A percentile compares a stretch with the other conserved stretches of the same genome.
Evolutionary conservation across 2,329 filamentous ascomycete genomes (phyloP).

Genomic region (Sporothrix phasma): DNA sequence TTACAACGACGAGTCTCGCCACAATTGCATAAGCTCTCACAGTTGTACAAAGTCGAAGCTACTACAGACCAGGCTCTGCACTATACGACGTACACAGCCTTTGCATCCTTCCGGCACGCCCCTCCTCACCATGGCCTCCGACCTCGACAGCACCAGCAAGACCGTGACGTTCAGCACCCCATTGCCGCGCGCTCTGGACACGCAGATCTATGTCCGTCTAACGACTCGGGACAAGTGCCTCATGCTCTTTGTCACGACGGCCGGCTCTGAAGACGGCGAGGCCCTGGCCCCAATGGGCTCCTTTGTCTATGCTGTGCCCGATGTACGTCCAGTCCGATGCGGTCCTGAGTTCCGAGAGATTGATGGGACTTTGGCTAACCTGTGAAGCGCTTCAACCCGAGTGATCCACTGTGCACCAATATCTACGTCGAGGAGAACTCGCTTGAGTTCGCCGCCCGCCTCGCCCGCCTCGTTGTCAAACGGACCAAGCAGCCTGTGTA

Average conservation of each 20-base stretch:
- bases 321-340: conserved; percentile 47
- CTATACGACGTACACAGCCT: not conserved
- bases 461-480: conserved; percentile 75
- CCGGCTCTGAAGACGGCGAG: conserved; percentile 31
- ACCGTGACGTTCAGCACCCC: conserved; percentile 46
- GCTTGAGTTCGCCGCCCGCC: conserved; percentile 74
- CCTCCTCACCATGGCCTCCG: not conserved
- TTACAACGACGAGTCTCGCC: not conserved
- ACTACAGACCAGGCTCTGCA: not conserved
- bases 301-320: conserved; percentile 87
- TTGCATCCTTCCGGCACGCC: not conserved
- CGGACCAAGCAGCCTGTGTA: conserved; percentile 69
- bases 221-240: conserved; percentile 48
- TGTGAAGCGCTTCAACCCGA: conserved; percentile 40
- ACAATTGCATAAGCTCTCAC: not conserved
- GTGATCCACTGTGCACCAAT: conserved; percentile 63
- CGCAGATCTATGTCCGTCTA: conserved; percentile 50
- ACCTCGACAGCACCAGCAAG: conserved; percentile 3
- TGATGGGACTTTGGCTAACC: not conserved
- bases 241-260: conserved; percentile 52
- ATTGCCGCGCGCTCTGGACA: conserved; percentile 50
- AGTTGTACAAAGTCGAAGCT: not conserved
- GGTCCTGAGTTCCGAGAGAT: not conserved
- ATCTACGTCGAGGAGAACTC: conserved; percentile 68
- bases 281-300: conserved; percentile 59